phyloP scores from a whole-genome alignment of 164 flowering plant species.

The Macadamia integrifolia region DNA sequence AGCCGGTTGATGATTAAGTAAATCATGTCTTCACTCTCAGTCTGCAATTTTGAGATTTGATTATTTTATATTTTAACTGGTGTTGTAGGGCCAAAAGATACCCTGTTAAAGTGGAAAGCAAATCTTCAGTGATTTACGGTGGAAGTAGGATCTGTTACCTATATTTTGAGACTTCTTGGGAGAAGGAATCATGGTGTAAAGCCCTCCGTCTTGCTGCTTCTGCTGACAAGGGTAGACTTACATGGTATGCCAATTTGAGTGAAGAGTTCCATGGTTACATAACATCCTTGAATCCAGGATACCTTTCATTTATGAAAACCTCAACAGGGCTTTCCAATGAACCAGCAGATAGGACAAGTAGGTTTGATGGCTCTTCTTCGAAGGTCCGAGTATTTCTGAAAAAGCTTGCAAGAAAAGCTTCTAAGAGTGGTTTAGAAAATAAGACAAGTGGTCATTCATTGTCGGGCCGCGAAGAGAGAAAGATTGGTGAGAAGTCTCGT shows the following conservation, averaged over 20 bases:
- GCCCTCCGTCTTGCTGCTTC: constrained; percentile 86
- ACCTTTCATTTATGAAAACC: constrained; percentile 74
- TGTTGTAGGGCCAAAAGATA: constrained; percentile 77
- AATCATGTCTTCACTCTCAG: not conserved
- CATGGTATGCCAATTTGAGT: constrained; percentile 46
- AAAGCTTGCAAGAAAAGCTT: constrained; percentile 62
- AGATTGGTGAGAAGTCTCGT: constrained; percentile 29
- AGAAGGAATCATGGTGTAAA: constrained; percentile 97
- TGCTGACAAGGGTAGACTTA: constrained; percentile 37
- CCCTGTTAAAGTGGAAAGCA: constrained; percentile 76
- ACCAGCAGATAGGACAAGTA: constrained; percentile 32
- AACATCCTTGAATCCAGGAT: constrained; percentile 51
- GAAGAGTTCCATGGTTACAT: constrained; percentile 59
- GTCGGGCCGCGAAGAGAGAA: constrained; percentile 46
- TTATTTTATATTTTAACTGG: constrained; percentile 5
- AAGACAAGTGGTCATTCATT: constrained; percentile 25
- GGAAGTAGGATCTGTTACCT: constrained; percentile 54
- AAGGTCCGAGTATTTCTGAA: constrained; percentile 65
- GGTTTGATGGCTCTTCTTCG: constrained; percentile 61
- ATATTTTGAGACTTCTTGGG: constrained; percentile 88
- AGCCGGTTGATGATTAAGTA: not conserved
- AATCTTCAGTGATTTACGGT: constrained; percentile 40
- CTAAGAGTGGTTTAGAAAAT: constrained; percentile 41
- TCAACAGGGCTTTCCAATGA: constrained; percentile 34
- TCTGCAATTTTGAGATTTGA: constrained; percentile 1